phyloP scores from a whole-genome alignment of 2,329 filamentous ascomycete species.

The Paecilomyces niveus region DNA sequence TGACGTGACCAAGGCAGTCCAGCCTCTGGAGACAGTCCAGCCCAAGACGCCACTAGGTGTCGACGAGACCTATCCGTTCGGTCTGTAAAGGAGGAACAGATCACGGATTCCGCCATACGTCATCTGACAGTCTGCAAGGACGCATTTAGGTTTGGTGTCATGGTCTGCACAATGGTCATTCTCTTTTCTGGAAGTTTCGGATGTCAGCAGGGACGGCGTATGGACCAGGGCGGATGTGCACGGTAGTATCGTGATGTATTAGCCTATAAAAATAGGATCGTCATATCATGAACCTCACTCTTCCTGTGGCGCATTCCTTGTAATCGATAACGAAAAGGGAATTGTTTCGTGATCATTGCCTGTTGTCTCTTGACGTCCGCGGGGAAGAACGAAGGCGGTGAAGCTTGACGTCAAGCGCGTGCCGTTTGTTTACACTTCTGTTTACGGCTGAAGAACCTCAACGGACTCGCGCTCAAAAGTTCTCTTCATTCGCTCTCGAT shows the following conservation, averaged over 20 bases:
- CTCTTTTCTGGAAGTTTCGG: neutral
- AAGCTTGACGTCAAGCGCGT: neutral
- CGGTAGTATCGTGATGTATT: neutral
- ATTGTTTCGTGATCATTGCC: neutral
- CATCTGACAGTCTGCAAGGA: neutral
- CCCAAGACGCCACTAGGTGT: constrained; percentile 35
- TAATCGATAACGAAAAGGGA: neutral
- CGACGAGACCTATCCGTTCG: constrained; percentile 49
- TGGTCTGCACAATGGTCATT: neutral
- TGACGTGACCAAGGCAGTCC: constrained; percentile 39
- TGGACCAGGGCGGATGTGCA: neutral
- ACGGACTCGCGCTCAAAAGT: neutral
- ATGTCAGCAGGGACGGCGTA: neutral
- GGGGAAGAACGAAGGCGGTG: neutral
- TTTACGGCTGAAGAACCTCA: neutral
- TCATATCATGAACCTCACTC: neutral
- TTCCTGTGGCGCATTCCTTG: neutral
- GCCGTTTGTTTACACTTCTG: neutral
- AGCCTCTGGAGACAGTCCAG: constrained; percentile 40
- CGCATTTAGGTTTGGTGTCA: neutral
- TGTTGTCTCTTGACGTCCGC: neutral
- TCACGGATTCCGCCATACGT: neutral
- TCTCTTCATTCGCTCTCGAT: neutral
- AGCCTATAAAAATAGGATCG: neutral
- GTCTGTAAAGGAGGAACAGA: constrained; percentile 24